These are phyloP conservation scores for Tylopilus plumbeoviolaceoides DNA, from an alignment of 768 basidiomycete genomes.

Conservation along the genomic window DNA sequence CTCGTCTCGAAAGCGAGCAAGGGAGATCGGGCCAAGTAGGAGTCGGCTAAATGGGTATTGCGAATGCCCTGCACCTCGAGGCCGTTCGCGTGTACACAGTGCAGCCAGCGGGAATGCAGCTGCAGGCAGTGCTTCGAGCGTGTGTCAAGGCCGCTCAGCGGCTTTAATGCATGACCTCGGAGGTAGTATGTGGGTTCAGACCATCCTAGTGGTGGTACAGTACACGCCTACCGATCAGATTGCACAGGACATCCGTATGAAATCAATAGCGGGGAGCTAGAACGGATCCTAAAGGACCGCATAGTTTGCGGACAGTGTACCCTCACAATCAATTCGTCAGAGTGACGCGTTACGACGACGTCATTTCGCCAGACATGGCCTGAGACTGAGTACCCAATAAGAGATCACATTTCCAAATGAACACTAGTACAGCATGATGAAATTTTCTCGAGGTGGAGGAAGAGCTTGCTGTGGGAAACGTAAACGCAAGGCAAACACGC, in stretches of 20 bases:
- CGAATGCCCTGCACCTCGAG: constrained; percentile 22
- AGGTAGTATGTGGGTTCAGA: background rate
- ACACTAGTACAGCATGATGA: too few species aligned
- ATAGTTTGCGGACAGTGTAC: too few species aligned
- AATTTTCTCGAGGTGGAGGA: too few species aligned
- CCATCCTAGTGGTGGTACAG: too few species aligned
- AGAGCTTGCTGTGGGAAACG: too few species aligned
- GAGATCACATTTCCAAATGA: too few species aligned
- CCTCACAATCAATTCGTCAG: too few species aligned
- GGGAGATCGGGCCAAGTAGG: constrained; percentile 11
- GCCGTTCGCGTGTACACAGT: constrained; percentile 22
- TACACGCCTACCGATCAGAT: background rate
- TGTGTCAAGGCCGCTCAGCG: background rate
- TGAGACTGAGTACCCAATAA: too few species aligned
- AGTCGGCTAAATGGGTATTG: constrained; percentile 14
- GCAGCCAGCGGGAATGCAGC: constrained; percentile 19
- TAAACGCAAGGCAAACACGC: too few species aligned
- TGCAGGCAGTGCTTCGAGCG: constrained; percentile 15
- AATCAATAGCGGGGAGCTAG: background rate
- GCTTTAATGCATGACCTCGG: background rate
- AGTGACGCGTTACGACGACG: too few species aligned
- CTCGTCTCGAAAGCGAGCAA: constrained; percentile 6
- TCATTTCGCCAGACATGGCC: too few species aligned
- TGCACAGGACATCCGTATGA: constrained; percentile 1
- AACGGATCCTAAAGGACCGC: background rate